Percentiles rank a stretch among this genome's conserved stretches.
Evolutionary conservation across 75 land plant genomes (phyloP).

Genomic region (Cunninghamia lanceolata): DNA sequence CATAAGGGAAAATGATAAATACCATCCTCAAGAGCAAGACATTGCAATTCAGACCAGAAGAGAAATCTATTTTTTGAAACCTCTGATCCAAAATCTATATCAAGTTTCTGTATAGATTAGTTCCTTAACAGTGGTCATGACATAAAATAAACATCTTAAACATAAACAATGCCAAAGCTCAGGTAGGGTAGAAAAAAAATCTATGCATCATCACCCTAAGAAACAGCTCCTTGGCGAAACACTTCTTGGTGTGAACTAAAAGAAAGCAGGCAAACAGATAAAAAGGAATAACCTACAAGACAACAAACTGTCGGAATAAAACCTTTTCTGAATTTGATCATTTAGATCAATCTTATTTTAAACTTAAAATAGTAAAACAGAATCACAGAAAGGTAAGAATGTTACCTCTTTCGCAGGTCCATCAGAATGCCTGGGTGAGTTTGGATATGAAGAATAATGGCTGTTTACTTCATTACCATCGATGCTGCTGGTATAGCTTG

Average conservation of each 20-base stretch:
- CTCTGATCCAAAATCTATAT: not conserved
- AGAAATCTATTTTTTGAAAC: not conserved
- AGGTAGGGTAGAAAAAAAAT: not conserved
- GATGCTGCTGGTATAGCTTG: constrained; percentile 38
- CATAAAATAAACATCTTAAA: not conserved
- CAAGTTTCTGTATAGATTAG: not conserved
- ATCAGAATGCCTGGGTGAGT: constrained; percentile 30
- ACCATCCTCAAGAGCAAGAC: not conserved
- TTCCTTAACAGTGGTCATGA: not conserved
- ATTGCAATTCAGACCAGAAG: not conserved
- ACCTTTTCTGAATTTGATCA: not conserved
- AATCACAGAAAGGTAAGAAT: not conserved
- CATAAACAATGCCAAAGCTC: not conserved
- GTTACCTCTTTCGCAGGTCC: constrained; percentile 54
- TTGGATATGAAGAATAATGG: constrained; percentile 25
- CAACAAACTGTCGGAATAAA: not conserved
- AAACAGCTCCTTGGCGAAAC: not conserved
- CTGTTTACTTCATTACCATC: constrained; percentile 17
- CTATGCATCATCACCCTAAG: not conserved
- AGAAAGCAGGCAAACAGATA: not conserved
- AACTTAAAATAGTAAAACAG: not conserved
- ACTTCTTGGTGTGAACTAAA: not conserved
- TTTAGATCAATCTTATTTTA: not conserved
- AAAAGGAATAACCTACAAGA: not conserved
- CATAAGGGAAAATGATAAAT: not conserved